Conservation (phyloP, 441 rosid genomes). For the Erodium texanum region DNA sequence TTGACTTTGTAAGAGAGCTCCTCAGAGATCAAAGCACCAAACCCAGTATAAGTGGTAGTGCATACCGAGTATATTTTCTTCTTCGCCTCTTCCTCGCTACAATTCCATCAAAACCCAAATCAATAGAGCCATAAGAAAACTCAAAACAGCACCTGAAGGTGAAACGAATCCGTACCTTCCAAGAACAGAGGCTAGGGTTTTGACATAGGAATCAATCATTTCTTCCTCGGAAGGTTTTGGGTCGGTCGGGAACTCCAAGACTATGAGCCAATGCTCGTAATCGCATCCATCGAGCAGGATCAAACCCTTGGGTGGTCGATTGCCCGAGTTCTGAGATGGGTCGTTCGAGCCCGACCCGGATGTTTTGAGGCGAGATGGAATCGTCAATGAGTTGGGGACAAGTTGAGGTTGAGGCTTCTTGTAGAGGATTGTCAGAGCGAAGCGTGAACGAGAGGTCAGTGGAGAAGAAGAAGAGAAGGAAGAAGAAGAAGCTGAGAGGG, state of each 20-base stretch:
- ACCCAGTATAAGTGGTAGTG: slow-evolving; percentile 80
- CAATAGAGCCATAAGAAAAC: neutral
- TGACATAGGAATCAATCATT: slow-evolving; percentile 70
- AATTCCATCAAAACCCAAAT: slow-evolving; percentile 1
- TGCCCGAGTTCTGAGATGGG: slow-evolving; percentile 87
- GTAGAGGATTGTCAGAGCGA: slow-evolving; percentile 30
- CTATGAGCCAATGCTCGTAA: slow-evolving; percentile 89
- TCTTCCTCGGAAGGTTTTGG: slow-evolving; percentile 76
- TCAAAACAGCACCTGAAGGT: neutral
- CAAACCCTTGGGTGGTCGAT: slow-evolving; percentile 85
- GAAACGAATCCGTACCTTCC: slow-evolving; percentile 41
- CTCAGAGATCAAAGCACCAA: slow-evolving; percentile 90
- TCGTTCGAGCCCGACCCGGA: slow-evolving; percentile 76
- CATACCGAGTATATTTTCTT: slow-evolving; percentile 92
- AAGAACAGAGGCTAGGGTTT: slow-evolving; percentile 59
- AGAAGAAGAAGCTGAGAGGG: slow-evolving; percentile 20
- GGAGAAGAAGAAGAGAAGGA: slow-evolving; percentile 28
- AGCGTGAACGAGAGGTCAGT: slow-evolving; percentile 39
- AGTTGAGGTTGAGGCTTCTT: slow-evolving; percentile 20
- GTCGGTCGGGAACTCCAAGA: slow-evolving; percentile 73
- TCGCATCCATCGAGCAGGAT: slow-evolving; percentile 90
- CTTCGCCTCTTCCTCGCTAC: slow-evolving; percentile 94
- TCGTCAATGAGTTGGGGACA: slow-evolving; percentile 25
- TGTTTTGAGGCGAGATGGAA: slow-evolving; percentile 44
- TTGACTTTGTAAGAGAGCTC: slow-evolving; percentile 83